Conservation (phyloP, 176 grass and related monocot genomes). For the Oryza officinalis region DNA sequence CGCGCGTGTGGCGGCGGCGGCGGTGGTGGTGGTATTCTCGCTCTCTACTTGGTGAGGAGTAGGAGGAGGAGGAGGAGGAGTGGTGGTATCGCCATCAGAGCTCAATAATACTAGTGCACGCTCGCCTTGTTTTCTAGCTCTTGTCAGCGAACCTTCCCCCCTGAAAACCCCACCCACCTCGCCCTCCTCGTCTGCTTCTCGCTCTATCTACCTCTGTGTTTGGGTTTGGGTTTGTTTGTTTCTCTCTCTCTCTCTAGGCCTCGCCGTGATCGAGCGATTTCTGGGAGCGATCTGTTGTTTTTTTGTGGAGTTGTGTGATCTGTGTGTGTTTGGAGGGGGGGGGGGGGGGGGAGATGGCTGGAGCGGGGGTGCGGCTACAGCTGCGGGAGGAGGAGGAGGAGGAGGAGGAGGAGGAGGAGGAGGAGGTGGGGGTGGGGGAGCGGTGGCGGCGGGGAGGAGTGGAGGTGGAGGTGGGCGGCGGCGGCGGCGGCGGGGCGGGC, state of each 20-base stretch:
- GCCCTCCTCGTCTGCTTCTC: background rate
- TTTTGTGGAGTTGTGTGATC: no score
- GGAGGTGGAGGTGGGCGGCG: background rate
- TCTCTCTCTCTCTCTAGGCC: background rate
- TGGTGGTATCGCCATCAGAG: constrained; percentile 67
- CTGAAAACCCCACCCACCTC: constrained; percentile 55
- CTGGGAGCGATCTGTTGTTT: background rate
- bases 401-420: background rate
- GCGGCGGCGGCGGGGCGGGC: constrained; percentile 23
- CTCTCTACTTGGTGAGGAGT: background rate
- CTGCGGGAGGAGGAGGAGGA: constrained; percentile 15
- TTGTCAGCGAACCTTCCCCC: constrained; percentile 83
- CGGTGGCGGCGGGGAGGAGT: background rate
- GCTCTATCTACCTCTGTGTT: background rate
- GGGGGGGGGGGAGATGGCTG: constrained; percentile 35
- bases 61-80: background rate
- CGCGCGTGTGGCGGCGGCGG: background rate
- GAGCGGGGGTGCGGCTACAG: constrained; percentile 50
- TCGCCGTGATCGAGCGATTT: background rate
- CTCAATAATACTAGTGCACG: constrained; percentile 62
- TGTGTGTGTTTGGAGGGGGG: no score
- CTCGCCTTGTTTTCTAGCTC: constrained; percentile 73
- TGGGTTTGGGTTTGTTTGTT: background rate
- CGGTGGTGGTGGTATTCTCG: background rate
- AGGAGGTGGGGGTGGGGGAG: background rate